Evolutionary conservation across 495 filamentous ascomycete species (phyloP), one percentile per base, ranked within the genome.

Genomic region (Collariella sp.): DNA sequence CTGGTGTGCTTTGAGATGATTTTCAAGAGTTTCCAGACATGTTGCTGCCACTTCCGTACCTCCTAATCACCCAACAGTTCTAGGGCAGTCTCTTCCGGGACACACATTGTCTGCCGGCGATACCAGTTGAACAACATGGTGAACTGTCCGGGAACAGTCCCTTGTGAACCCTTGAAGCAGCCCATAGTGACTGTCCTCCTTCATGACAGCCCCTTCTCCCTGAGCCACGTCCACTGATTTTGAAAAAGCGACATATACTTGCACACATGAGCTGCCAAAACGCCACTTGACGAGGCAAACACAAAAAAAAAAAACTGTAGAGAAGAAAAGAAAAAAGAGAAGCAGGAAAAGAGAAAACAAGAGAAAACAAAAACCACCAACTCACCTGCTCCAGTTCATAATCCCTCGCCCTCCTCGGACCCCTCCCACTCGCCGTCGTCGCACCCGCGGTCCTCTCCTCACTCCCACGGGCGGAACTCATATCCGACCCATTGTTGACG

Each of bases 351-450:
- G 16, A 47, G 42, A 24, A 33, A 54, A 55, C 52, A 2, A 47
- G 23, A 54, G 15, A 47, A 49, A 42, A 51, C 46, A 33, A 56
- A 55, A 66, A 52, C 42, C 48, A 51, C 19, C 39, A 46, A 82
- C 86, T 73, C 70, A 90, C 89, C 75, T 84, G 83, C 68, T 96
- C 89, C 48, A 94, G 80, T 44, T 96, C 89, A 68, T 83, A 88
- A 52, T 96, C 90, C 34, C 76, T 67, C 33, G 67, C 69, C 53
- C 87, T 74, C 55, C 88, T 75, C 63, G 90, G 91, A 39, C 81
- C 83, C 34, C 84, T 73, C 24, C 82, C 73, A 31, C 79, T 82
- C 55, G 81, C 73, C 23, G 79, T 80, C 48, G 83, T 78, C 13
- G 81, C 79, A 7, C 81, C 85, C 36, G 80, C 81, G 50, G 83